A percentile compares a stretch with the other conserved stretches of the same genome.
Evolutionary conservation across 768 basidiomycete genomes (phyloP).

Genomic region (Mycena filopes): DNA sequence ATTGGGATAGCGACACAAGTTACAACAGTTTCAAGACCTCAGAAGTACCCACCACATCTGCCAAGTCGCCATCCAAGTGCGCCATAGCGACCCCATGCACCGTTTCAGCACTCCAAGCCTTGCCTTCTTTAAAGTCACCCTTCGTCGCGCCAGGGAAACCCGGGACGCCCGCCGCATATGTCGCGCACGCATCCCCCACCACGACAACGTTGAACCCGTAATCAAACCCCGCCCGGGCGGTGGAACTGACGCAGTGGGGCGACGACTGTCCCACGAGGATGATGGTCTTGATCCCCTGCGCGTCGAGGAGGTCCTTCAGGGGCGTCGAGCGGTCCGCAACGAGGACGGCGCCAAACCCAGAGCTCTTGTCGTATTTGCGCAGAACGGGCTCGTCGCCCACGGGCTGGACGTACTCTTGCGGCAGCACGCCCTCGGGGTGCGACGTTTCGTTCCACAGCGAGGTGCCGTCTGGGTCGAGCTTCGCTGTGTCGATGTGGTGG

Average conservation of each 20-base stretch:
- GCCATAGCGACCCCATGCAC: slow-evolving; percentile 26
- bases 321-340: slow-evolving; percentile 8
- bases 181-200: slow-evolving; percentile 24
- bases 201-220: slow-evolving; percentile 19
- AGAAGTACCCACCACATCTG: slow-evolving; percentile 21
- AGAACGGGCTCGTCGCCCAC: slow-evolving; percentile 17
- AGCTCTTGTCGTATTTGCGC: slow-evolving; percentile 31
- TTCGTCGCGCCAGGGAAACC: background rate
- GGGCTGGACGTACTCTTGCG: slow-evolving; percentile 24
- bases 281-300: slow-evolving; percentile 14
- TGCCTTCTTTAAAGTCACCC: slow-evolving; percentile 21
- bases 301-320: slow-evolving; percentile 17
- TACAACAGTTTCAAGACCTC: slow-evolving; percentile 14
- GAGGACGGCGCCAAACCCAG: slow-evolving; percentile 21
- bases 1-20: background rate
- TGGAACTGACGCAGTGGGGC: slow-evolving; percentile 29
- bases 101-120: slow-evolving; percentile 22
- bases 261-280: slow-evolving; percentile 26
- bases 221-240: slow-evolving; percentile 23
- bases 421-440: slow-evolving; percentile 12
- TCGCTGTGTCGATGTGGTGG: slow-evolving; percentile 25
- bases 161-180: slow-evolving; percentile 3
- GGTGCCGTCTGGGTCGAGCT: slow-evolving; percentile 4
- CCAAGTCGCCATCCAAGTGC: slow-evolving; percentile 23
- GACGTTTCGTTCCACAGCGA: slow-evolving; percentile 15